phyloP scores from a whole-genome alignment of 2,329 filamentous ascomycete genomes.

The Cercospora nicotianae region DNA sequence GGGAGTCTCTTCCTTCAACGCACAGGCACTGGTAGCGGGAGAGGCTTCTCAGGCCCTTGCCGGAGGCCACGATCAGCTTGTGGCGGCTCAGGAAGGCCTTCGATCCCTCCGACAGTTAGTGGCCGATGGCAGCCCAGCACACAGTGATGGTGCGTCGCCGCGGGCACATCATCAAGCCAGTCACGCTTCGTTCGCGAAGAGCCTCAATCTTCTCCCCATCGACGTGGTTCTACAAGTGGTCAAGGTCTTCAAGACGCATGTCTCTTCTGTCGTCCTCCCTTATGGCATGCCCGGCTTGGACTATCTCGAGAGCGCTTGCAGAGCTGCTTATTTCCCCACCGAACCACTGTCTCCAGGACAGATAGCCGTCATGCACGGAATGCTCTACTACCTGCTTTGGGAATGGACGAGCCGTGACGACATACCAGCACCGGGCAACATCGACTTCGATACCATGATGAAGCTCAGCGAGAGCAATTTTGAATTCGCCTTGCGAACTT shows the following conservation, averaged over 20 bases:
- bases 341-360: constrained; percentile 14
- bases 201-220: constrained; percentile 13
- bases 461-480: constrained; percentile 15
- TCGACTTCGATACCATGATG: constrained; percentile 7
- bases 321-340: constrained; percentile 17
- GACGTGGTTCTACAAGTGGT: constrained; percentile 15
- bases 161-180: neutral
- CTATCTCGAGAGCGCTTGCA: constrained; percentile 12
- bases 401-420: constrained; percentile 14
- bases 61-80: constrained; percentile 13
- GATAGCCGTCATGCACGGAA: constrained; percentile 16
- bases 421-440: neutral
- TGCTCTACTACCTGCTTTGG: constrained; percentile 11
- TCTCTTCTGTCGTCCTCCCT: constrained; percentile 8
- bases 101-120: constrained; percentile 12
- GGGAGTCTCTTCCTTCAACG: constrained; percentile 15
- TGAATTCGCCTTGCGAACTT: constrained; percentile 11
- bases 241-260: constrained; percentile 12
- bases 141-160: neutral
- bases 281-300: constrained; percentile 14
- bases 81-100: constrained; percentile 17
- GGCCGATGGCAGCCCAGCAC: neutral
- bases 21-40: constrained; percentile 16
- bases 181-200: neutral
- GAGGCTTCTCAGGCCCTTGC: constrained; percentile 20